phyloP scores from a whole-genome alignment of 2,329 filamentous ascomycete genomes.

The Fusarium xylarioides region DNA sequence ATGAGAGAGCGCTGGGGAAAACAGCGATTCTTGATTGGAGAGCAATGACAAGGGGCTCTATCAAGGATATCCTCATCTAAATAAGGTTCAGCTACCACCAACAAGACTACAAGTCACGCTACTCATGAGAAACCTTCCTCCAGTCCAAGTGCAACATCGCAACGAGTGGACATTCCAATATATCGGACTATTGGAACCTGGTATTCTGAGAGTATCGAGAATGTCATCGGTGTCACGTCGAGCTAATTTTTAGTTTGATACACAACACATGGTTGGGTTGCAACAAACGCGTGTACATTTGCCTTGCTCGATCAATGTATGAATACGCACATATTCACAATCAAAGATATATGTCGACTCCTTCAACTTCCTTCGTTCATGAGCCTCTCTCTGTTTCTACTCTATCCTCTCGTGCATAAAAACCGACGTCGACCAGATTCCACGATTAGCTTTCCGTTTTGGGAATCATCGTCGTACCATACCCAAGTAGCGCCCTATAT shows the following conservation, averaged over 20 bases:
- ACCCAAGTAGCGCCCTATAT: slow-evolving; percentile 6
- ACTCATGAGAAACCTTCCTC: slow-evolving; percentile 9
- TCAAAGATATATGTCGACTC: not conserved
- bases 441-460: slow-evolving; percentile 42
- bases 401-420: slow-evolving; percentile 14
- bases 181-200: not conserved
- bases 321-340: not conserved
- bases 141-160: slow-evolving; percentile 1
- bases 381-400: slow-evolving; percentile 5
- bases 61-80: slow-evolving; percentile 27
- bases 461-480: slow-evolving; percentile 31
- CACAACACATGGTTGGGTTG: not conserved
- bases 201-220: not conserved
- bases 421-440: slow-evolving; percentile 29
- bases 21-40: slow-evolving; percentile 32
- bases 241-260: slow-evolving; percentile 3
- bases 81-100: slow-evolving; percentile 35
- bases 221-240: not conserved
- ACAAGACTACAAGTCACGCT: slow-evolving; percentile 22
- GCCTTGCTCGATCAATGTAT: not conserved
- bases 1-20: slow-evolving; percentile 4
- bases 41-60: slow-evolving; percentile 14
- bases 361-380: not conserved
- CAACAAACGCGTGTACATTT: not conserved
- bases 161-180: not conserved